These are phyloP conservation scores for Fusarium fujikuroi DNA, from an alignment of 2,329 filamentous ascomycete genomes.

Conservation along the genomic window DNA sequence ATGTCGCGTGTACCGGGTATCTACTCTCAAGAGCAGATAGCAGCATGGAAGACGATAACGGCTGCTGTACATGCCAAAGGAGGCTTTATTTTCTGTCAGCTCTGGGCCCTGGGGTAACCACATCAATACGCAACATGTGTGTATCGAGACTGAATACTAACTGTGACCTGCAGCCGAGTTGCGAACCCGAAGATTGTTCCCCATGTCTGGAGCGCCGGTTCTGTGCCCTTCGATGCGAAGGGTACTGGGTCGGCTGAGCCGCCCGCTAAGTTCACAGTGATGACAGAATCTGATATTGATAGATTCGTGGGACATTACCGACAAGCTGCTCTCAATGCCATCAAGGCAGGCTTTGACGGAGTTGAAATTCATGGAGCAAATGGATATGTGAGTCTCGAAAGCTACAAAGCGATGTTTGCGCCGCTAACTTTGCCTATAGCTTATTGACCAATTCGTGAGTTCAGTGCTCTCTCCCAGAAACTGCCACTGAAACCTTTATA, in stretches of 20 bases:
- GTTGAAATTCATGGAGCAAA: conserved; percentile 72
- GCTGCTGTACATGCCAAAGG: conserved; percentile 72
- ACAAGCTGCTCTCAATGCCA: conserved; percentile 63
- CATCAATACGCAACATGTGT: conserved; percentile 55
- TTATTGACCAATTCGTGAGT: conserved; percentile 66
- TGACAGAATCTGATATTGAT: conserved; percentile 74
- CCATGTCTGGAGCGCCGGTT: conserved; percentile 34
- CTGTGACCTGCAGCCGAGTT: conserved; percentile 18
- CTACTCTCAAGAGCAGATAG: conserved; percentile 65
- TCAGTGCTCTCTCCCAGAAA: no score
- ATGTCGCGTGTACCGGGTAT: conserved; percentile 57
- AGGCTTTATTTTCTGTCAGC: conserved; percentile 69
- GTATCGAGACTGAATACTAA: background rate
- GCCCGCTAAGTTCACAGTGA: conserved; percentile 53
- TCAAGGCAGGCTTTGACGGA: conserved; percentile 75
- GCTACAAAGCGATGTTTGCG: background rate
- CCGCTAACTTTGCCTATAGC: conserved; percentile 23
- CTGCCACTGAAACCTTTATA: background rate
- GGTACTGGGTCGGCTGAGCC: conserved; percentile 18
- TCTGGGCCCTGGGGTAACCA: conserved; percentile 71
- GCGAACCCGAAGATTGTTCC: conserved; percentile 34
- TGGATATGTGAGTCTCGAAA: conserved; percentile 60
- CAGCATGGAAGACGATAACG: conserved; percentile 69
- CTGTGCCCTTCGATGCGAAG: conserved; percentile 15
- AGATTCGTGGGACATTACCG: conserved; percentile 69